Percentiles rank a stretch among this genome's conserved stretches.
phyloP scores from a whole-genome alignment of 2,329 filamentous ascomycete species.

The Dactylella cylindrospora region DNA sequence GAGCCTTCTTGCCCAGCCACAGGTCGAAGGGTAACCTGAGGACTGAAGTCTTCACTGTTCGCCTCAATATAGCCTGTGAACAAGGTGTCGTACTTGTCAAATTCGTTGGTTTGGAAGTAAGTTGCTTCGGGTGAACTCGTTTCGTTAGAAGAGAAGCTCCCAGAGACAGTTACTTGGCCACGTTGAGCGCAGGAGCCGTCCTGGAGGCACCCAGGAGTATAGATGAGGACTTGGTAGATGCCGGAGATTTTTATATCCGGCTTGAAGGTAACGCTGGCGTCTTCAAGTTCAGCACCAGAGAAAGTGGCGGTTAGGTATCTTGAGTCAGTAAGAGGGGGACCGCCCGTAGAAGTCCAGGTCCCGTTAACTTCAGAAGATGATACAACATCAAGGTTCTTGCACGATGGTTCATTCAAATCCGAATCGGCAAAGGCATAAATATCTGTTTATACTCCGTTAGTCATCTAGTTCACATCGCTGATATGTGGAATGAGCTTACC shows the following conservation, averaged over 20 bases:
- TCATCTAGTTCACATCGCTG: neutral
- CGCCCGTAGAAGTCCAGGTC: constrained; percentile 66
- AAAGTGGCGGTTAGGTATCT: constrained; percentile 74
- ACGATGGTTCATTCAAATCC: constrained; percentile 84
- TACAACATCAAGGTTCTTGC: constrained; percentile 64
- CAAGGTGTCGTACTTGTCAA: constrained; percentile 93
- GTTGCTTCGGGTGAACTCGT: constrained; percentile 54
- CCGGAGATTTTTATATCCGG: constrained; percentile 86
- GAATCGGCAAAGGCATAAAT: constrained; percentile 83
- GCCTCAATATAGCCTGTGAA: constrained; percentile 83
- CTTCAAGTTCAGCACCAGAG: constrained; percentile 60
- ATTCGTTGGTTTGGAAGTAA: constrained; percentile 90
- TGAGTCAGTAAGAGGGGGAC: constrained; percentile 57
- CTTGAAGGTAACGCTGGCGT: constrained; percentile 68
- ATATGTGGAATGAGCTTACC: constrained; percentile 52
- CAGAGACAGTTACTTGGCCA: constrained; percentile 80
- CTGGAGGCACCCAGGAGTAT: constrained; percentile 84
- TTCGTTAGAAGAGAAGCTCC: constrained; percentile 61
- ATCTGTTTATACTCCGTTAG: constrained; percentile 54
- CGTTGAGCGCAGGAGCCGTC: constrained; percentile 75
- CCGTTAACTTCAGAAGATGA: constrained; percentile 71
- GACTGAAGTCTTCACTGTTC: constrained; percentile 70
- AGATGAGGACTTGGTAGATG: constrained; percentile 87
- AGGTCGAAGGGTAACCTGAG: constrained; percentile 75
- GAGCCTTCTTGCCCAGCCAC: constrained; percentile 63